Evolutionary conservation across 2,329 filamentous ascomycete genomes (phyloP).

Genomic region (Trichophyton schoenleinii): DNA sequence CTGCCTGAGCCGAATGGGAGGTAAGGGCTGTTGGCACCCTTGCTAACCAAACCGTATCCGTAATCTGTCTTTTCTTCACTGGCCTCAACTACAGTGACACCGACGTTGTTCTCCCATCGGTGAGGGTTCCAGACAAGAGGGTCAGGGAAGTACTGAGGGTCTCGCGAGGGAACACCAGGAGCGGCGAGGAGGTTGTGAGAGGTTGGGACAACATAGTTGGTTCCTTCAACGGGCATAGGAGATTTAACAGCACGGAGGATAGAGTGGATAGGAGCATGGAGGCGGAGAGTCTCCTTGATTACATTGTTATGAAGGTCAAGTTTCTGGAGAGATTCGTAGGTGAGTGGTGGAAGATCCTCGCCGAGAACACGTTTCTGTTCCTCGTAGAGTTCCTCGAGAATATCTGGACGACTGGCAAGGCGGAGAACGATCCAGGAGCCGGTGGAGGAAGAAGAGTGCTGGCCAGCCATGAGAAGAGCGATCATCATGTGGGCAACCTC

Average conservation of each 20-base stretch:
- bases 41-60: conserved; percentile 83
- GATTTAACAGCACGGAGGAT: conserved; percentile 87
- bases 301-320: conserved; percentile 72
- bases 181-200: conserved; percentile 72
- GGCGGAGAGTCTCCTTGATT: conserved; percentile 80
- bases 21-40: conserved; percentile 80
- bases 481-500: conserved; percentile 93
- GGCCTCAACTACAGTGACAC: conserved; percentile 35
- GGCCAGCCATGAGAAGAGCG: conserved; percentile 79
- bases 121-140: conserved; percentile 78
- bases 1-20: conserved; percentile 87
- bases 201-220: conserved; percentile 68
- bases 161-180: conserved; percentile 65
- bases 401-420: conserved; percentile 64
- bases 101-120: conserved; percentile 61
- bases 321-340: conserved; percentile 64
- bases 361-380: conserved; percentile 69
- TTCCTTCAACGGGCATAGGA: conserved; percentile 71
- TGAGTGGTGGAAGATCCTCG: conserved; percentile 58
- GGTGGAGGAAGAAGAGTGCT: conserved; percentile 77
- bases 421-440: conserved; percentile 75
- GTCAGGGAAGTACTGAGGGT: conserved; percentile 66
- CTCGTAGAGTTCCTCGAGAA: conserved; percentile 67
- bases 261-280: conserved; percentile 88
- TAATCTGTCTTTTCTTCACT: conserved; percentile 74